A percentile compares a stretch with the other conserved stretches of the same genome.
These are phyloP conservation scores for Monilinia polystroma DNA, from an alignment of 2,329 filamentous ascomycete genomes.

Conservation along the genomic window DNA sequence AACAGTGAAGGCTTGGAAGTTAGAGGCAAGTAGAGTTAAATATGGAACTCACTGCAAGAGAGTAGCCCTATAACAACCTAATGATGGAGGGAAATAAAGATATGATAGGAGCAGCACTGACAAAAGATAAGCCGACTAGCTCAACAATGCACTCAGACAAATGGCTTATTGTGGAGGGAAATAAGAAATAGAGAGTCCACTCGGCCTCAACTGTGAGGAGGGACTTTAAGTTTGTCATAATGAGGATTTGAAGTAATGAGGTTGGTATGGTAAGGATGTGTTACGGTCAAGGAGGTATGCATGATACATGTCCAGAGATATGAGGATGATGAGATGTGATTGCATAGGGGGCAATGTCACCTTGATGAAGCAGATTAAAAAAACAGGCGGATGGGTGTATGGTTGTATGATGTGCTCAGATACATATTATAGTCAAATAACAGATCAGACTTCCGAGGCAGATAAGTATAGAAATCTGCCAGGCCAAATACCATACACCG, in stretches of 20 bases:
- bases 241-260: neutral
- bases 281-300: neutral
- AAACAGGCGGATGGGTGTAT: too few species aligned
- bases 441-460: too few species aligned
- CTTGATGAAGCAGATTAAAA: neutral
- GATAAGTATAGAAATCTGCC: too few species aligned
- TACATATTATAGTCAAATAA: too few species aligned
- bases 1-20: accelerated
- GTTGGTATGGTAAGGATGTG: neutral
- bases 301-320: neutral
- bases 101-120: neutral
- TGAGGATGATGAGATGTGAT: neutral
- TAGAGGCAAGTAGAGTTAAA: neutral
- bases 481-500: too few species aligned
- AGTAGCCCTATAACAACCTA: neutral
- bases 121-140: too few species aligned
- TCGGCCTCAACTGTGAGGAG: too few species aligned
- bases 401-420: too few species aligned
- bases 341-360: neutral
- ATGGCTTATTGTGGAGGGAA: too few species aligned
- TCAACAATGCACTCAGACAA: too few species aligned
- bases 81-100: neutral
- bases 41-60: neutral
- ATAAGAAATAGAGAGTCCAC: too few species aligned
- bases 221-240: too few species aligned